phyloP scores from a whole-genome alignment of 768 basidiomycete species.

The Auricularia auricula-judae region DNA sequence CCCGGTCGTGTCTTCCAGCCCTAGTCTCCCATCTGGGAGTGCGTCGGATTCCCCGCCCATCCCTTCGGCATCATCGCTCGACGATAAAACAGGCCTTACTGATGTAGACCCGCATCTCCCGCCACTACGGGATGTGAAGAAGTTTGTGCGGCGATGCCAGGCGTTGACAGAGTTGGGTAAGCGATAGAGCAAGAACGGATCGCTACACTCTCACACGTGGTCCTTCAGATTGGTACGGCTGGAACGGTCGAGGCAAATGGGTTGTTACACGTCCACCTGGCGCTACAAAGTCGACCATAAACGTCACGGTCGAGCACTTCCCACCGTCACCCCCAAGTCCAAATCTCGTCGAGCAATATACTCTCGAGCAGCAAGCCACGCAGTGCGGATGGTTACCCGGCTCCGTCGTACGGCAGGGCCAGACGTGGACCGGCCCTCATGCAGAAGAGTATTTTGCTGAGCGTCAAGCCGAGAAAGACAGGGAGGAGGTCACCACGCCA shows the following conservation, averaged over 20 bases:
- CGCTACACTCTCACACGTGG: neutral
- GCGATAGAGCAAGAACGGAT: neutral
- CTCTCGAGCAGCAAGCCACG: conserved; percentile 7
- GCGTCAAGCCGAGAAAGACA: conserved; percentile 15
- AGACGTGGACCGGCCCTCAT: conserved; percentile 18
- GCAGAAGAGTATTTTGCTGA: conserved; percentile 19
- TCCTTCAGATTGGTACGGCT: conserved; percentile 25
- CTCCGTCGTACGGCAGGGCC: conserved; percentile 19
- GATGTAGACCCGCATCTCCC: conserved; percentile 25
- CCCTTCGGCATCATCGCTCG: conserved; percentile 16
- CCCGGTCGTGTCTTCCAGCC: conserved; percentile 19
- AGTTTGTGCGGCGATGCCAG: conserved; percentile 27
- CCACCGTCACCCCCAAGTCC: conserved; percentile 14
- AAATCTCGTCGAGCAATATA: conserved; percentile 13
- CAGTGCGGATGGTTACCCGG: conserved; percentile 9
- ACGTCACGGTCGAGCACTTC: conserved; percentile 22
- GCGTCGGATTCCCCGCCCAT: conserved; percentile 14
- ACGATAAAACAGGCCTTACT: conserved; percentile 4
- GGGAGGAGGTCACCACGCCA: conserved; percentile 8
- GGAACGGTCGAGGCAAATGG: conserved; percentile 24
- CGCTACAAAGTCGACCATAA: conserved; percentile 19
- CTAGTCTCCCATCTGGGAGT: conserved; percentile 14
- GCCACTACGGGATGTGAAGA: conserved; percentile 25
- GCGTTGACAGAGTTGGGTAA: conserved; percentile 21
- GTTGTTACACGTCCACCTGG: conserved; percentile 13